These are phyloP conservation scores for Hirsutella thompsonii DNA, from an alignment of 2,329 filamentous ascomycete genomes.

Conservation along the genomic window DNA sequence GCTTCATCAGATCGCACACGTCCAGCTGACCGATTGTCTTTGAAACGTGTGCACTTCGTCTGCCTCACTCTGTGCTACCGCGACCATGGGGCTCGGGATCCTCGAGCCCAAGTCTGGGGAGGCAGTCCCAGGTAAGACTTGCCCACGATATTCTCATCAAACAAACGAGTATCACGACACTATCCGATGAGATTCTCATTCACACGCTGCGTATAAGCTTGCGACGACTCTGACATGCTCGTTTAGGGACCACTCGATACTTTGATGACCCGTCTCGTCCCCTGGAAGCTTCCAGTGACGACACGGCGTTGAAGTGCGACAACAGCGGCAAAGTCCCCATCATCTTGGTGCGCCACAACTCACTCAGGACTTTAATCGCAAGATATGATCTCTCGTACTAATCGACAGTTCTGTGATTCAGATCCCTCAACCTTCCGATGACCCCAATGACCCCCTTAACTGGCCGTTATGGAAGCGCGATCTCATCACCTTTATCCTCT, in stretches of 20 bases:
- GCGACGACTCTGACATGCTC: neutral
- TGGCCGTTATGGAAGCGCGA: slow-evolving; percentile 86
- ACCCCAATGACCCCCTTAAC: slow-evolving; percentile 75
- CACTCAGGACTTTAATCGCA: neutral
- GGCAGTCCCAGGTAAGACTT: slow-evolving; percentile 60
- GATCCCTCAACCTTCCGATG: slow-evolving; percentile 75
- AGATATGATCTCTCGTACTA: no score
- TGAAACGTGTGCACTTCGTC: neutral
- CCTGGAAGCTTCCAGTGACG: slow-evolving; percentile 25
- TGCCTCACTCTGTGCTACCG: neutral
- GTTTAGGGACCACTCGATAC: slow-evolving; percentile 48
- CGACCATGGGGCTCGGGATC: slow-evolving; percentile 46
- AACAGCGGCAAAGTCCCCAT: slow-evolving; percentile 52
- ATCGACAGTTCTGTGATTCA: slow-evolving; percentile 9
- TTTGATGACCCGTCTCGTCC: slow-evolving; percentile 44
- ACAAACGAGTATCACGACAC: no score
- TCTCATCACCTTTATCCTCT: slow-evolving; percentile 65
- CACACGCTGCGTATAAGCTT: no score
- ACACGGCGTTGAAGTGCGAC: slow-evolving; percentile 56
- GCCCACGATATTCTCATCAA: no score
- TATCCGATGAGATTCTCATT: no score
- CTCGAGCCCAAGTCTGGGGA: slow-evolving; percentile 53
- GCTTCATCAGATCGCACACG: no score
- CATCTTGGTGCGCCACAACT: slow-evolving; percentile 51
- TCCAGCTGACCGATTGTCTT: no score